phyloP scores from a whole-genome alignment of 192 early-diverging fungal species.

The Gaertneriomyces sp. region DNA sequence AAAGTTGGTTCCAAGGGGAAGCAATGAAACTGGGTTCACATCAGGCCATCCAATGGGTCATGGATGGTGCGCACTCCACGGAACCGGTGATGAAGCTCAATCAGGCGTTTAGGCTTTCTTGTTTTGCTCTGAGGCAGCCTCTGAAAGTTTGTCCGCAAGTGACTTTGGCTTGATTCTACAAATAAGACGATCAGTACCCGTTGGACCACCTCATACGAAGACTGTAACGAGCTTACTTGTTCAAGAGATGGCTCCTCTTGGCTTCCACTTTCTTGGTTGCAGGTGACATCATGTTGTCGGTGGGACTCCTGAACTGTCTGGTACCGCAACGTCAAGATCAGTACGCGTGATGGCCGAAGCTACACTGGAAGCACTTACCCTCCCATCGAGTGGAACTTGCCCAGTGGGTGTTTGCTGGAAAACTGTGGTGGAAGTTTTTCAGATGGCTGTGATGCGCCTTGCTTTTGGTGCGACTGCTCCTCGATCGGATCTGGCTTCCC shows the following conservation, averaged over 20 bases:
- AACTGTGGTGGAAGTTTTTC: slow-evolving; percentile 3
- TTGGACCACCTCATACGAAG: background rate
- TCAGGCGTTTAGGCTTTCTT: slow-evolving; percentile 1
- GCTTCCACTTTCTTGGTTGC: slow-evolving; percentile 46
- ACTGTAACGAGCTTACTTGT: slow-evolving; percentile 25
- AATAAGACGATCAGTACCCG: background rate
- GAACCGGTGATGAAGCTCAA: background rate
- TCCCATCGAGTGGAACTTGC: slow-evolving; percentile 22
- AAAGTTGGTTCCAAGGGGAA: too few species aligned
- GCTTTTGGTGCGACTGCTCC: slow-evolving; percentile 9
- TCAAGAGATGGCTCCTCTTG: slow-evolving; percentile 42
- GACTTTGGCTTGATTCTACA: slow-evolving; percentile 41
- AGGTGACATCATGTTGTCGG: slow-evolving; percentile 45
- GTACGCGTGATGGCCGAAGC: background rate
- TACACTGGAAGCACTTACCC: background rate
- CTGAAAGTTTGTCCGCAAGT: slow-evolving; percentile 27
- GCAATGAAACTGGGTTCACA: too few species aligned
- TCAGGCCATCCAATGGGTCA: too few species aligned
- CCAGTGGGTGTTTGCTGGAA: slow-evolving; percentile 17
- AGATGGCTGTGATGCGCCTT: background rate
- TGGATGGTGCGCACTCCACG: too few species aligned
- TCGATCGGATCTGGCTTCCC: background rate
- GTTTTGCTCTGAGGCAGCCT: slow-evolving; percentile 10
- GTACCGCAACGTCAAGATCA: background rate
- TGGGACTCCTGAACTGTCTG: slow-evolving; percentile 33